phyloP scores from a whole-genome alignment of 2,329 filamentous ascomycete genomes.

The Fusarium kyushuense region DNA sequence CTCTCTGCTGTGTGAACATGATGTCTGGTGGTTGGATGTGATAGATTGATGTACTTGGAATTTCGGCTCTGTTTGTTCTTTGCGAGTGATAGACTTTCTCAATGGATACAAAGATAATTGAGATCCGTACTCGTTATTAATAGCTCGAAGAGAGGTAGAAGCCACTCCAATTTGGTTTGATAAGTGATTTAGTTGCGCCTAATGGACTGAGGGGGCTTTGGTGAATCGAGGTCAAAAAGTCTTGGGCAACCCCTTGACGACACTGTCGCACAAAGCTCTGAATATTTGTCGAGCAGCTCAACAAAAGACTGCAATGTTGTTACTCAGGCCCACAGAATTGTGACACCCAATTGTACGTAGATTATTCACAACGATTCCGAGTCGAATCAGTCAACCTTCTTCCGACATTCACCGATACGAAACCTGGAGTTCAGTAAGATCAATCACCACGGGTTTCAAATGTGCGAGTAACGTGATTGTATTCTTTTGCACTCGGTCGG shows the following conservation, averaged over 20 bases:
- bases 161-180: background rate
- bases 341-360: background rate
- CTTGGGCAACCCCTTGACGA: background rate
- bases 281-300: background rate
- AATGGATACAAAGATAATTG: rapidly evolving
- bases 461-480: background rate
- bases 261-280: background rate
- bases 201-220: background rate
- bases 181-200: background rate
- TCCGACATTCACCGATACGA: background rate
- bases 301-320: background rate
- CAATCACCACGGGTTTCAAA: background rate
- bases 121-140: background rate
- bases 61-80: no score
- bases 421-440: background rate
- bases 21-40: background rate
- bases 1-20: background rate
- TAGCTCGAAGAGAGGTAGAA: no score
- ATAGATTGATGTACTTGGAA: no score
- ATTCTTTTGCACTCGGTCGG: no score
- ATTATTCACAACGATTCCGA: background rate
- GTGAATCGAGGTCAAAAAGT: background rate
- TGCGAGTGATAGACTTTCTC: background rate
- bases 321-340: background rate
- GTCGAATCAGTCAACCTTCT: background rate